Conservation (phyloP, 129 eudicot species). For the Flaveria robusta region DNA sequence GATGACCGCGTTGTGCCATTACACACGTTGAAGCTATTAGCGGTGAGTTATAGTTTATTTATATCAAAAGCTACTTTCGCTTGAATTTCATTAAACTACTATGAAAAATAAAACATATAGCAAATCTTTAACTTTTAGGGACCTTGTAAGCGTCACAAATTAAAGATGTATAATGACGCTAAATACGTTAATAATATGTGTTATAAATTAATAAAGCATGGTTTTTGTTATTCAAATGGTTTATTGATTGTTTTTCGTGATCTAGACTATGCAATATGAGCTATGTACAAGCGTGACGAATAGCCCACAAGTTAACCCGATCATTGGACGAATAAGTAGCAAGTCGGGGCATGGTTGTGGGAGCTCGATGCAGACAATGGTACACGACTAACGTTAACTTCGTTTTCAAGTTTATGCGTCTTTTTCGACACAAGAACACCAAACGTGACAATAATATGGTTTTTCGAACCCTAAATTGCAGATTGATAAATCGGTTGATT, state of each 20-base stretch:
- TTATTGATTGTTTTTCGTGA: slow-evolving; percentile 5
- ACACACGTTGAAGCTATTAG: slow-evolving; percentile 77
- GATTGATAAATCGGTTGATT: slow-evolving; percentile 76
- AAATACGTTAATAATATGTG: not conserved
- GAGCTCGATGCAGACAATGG: slow-evolving; percentile 67
- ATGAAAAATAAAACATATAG: no score
- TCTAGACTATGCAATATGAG: slow-evolving; percentile 75
- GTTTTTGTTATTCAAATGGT: not conserved
- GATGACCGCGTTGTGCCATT: slow-evolving; percentile 97
- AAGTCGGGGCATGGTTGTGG: slow-evolving; percentile 89
- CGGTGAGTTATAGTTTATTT: slow-evolving; percentile 43
- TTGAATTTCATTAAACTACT: no score
- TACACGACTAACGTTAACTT: slow-evolving; percentile 8
- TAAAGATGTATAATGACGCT: no score
- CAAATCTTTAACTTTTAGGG: no score
- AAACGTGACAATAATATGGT: not conserved
- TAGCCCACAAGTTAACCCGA: slow-evolving; percentile 75
- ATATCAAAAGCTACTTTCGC: no score
- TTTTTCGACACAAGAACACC: not conserved
- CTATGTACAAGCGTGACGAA: slow-evolving; percentile 66
- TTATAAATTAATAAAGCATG: not conserved
- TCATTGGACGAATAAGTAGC: slow-evolving; percentile 64
- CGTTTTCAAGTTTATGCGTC: not conserved
- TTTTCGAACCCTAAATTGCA: slow-evolving; percentile 30
- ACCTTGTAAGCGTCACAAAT: no score